Evolutionary conservation across 768 basidiomycete genomes (phyloP), one percentile per base, ranked within the genome.

Genomic region (Baorangia bicolor): DNA sequence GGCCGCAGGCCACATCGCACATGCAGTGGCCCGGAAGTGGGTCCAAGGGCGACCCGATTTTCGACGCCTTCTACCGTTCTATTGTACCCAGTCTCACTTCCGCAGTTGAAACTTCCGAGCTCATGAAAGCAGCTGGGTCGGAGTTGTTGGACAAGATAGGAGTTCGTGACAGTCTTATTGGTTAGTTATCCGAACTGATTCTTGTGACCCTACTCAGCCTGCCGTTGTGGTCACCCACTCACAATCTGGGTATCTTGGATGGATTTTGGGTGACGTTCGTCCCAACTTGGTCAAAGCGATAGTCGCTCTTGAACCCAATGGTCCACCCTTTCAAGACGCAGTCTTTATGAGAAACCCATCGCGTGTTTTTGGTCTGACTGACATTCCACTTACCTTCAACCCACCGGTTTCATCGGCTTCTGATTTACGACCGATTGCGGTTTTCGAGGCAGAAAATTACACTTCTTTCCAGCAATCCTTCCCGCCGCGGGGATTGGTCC

Each of bases 11-110:
- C 4, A 55, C 59, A 2, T 62, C 79, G 40, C 79, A 80, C 44
- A 81, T 78, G 0, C 79, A 81, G 54, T 82, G 81, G 81, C 80
- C 78, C 3, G 81, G 81, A 18, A 77, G 74, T 48, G 81, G 81
- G n/a, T 74, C 67, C 45, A 62, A 67, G 28, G 79, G 79, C 5
- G 81, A 82, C 49, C 59, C 73, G 0, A 61, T 63, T 11, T 82
- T 81, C 50, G 74, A 82, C 43, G 65, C 66, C 21, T 79, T 81
- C 58, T 82, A 75, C 51, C 69, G 72, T 5, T 77, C 80, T 1
- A 71, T 71, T 5, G 65, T 78, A 23, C 79, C 79, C 6, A 63
- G 70, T 41, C 69, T 81, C 18, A 55, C 61, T 18, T 76, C 76
- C 18, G 55, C 69, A 18, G 58, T 58, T 0, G 77, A 78, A 53